Evolutionary conservation across 352 stramenopile species (phyloP).

Genomic region (Globisporangium camurandrum): DNA sequence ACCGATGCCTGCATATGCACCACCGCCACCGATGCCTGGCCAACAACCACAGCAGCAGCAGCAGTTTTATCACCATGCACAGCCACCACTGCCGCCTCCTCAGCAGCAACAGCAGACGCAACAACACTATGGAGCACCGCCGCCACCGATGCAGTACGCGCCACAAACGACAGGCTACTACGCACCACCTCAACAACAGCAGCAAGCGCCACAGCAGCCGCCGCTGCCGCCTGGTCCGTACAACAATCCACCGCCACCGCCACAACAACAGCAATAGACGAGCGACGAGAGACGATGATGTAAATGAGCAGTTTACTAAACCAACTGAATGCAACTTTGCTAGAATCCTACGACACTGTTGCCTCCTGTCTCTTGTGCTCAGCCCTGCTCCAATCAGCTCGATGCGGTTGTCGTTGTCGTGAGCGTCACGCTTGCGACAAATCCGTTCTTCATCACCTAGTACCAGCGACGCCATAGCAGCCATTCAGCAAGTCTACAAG

Average conservation of each 20-base stretch:
- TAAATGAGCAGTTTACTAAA: too few species aligned
- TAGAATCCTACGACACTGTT: too few species aligned
- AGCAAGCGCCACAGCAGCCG: conserved; percentile 19
- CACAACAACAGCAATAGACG: conserved; percentile 1
- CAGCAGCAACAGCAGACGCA: neutral
- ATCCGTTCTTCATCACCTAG: conserved; percentile 69
- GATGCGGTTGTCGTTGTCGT: conserved; percentile 11
- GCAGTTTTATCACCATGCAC: conserved; percentile 9
- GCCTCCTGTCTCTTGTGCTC: too few species aligned
- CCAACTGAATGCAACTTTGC: too few species aligned
- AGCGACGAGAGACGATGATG: too few species aligned
- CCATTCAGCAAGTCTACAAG: neutral
- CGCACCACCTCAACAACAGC: too few species aligned
- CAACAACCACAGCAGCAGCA: conserved; percentile 7
- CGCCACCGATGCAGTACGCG: conserved; percentile 5
- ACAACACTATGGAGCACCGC: conserved; percentile 12
- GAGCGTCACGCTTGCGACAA: conserved; percentile 67
- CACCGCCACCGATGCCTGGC: conserved; percentile 8
- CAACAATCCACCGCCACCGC: conserved; percentile 11
- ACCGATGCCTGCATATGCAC: conserved; percentile 8
- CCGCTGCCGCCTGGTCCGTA: conserved; percentile 29
- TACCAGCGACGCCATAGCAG: too few species aligned
- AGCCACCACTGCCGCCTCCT: neutral
- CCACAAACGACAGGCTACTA: conserved; percentile 2
- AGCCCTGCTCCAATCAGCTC: too few species aligned